phyloP scores from a whole-genome alignment of 805 yeast species.

The Ogataea pilisensis region DNA sequence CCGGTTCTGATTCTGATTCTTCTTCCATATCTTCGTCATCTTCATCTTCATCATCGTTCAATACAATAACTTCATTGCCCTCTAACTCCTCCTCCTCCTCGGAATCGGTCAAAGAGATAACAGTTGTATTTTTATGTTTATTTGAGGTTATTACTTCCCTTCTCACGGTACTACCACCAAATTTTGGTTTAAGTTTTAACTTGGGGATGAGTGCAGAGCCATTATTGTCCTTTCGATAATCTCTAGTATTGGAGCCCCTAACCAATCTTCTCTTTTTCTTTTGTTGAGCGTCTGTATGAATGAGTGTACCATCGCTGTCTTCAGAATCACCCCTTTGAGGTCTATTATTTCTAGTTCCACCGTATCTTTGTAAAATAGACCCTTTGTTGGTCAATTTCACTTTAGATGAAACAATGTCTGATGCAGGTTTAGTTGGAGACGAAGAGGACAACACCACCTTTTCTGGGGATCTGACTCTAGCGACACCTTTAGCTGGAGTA shows the following conservation, averaged over 20 bases:
- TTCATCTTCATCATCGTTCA: conserved; percentile 18
- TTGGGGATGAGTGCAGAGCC: background rate
- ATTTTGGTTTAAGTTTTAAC: too few species aligned
- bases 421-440: conserved; percentile 15
- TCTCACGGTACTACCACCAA: too few species aligned
- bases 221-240: conserved; percentile 10
- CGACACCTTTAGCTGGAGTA: conserved; percentile 10
- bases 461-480: conserved; percentile 10
- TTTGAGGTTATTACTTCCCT: too few species aligned
- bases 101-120: conserved; percentile 18
- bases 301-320: conserved; percentile 24
- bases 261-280: conserved; percentile 21
- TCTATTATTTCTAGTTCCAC: conserved; percentile 7
- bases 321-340: conserved; percentile 34
- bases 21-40: conserved; percentile 36
- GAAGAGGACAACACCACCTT: conserved; percentile 16
- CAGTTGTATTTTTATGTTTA: background rate
- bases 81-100: conserved; percentile 8
- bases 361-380: conserved; percentile 24
- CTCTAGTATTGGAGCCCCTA: conserved; percentile 13
- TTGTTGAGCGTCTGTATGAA: conserved; percentile 1
- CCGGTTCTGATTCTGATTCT: conserved; percentile 29
- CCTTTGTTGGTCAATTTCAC: conserved; percentile 18
- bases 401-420: conserved; percentile 26
- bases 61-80: conserved; percentile 11